These are phyloP conservation scores for Galerina marginata DNA, from an alignment of 768 basidiomycete genomes.

Conservation along the genomic window DNA sequence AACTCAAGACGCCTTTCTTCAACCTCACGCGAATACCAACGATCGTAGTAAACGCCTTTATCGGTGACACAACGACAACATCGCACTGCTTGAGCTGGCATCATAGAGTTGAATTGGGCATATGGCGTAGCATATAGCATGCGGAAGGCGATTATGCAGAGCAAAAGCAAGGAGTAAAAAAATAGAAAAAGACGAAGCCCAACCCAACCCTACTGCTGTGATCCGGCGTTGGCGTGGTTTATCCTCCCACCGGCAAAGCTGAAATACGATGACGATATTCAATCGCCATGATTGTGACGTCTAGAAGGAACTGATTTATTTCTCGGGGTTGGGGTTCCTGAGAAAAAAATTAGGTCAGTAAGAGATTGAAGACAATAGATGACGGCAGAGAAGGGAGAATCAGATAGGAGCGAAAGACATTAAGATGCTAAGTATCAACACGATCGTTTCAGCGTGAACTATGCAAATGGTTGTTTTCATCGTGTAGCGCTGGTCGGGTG, in stretches of 20 bases:
- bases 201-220: neutral
- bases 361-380: conserved; percentile 16
- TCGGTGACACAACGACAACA: neutral
- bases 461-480: conserved; percentile 78
- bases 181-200: conserved; percentile 12
- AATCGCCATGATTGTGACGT: conserved; percentile 19
- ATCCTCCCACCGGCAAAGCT: conserved; percentile 11
- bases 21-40: neutral
- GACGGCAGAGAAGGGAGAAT: conserved; percentile 37
- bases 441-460: conserved; percentile 92
- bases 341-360: conserved; percentile 27
- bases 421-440: conserved; percentile 87
- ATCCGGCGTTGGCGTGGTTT: neutral
- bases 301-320: conserved; percentile 36
- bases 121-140: conserved; percentile 11
- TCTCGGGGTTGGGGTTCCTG: conserved; percentile 73
- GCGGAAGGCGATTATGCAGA: conserved; percentile 10
- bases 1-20: too few species aligned
- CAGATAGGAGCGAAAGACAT: conserved; percentile 99
- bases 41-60: neutral
- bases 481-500: conserved; percentile 25
- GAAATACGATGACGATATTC: conserved; percentile 9
- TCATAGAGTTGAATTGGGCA: conserved; percentile 17
- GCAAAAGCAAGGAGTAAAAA: conserved; percentile 2
- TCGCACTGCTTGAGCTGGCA: neutral